Conservation (phyloP, 345 rosid species). For the Erysimum cheiranthoides region DNA sequence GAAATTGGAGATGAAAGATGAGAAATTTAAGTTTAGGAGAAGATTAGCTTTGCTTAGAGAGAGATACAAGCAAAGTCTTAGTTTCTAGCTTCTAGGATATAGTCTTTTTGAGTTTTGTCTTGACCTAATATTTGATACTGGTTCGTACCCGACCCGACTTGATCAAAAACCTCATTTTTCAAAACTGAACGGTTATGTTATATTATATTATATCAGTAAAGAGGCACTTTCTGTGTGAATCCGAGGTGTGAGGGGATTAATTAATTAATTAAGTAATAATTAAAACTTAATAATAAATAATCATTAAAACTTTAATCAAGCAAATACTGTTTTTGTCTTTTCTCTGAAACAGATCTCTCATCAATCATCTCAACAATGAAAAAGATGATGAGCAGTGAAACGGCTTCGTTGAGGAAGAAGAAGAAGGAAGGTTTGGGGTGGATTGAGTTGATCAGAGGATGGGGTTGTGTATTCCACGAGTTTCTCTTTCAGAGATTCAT, state of each 20-base stretch:
- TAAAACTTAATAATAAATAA: neutral
- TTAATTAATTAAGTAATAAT: no score
- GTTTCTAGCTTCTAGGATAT: constrained; percentile 15
- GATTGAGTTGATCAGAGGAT: constrained; percentile 83
- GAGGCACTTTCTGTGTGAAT: neutral
- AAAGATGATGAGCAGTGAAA: constrained; percentile 30
- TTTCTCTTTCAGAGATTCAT: constrained; percentile 72
- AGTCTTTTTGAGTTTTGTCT: neutral
- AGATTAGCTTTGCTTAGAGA: constrained; percentile 62
- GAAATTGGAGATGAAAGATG: constrained; percentile 71
- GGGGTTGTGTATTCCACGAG: constrained; percentile 65
- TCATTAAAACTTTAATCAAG: neutral
- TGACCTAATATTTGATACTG: neutral
- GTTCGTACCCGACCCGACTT: neutral
- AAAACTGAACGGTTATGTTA: no score
- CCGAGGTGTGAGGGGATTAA: constrained; percentile 1
- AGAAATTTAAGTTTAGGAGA: constrained; percentile 64
- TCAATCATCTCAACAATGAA: neutral
- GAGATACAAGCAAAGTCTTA: constrained; percentile 61
- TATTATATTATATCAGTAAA: neutral
- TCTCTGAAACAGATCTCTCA: constrained; percentile 25
- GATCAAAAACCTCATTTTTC: neutral
- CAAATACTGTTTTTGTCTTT: constrained; percentile 24
- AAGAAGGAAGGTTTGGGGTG: constrained; percentile 75
- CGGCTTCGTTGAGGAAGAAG: constrained; percentile 1